A percentile compares a stretch with the other conserved stretches of the same genome.
Evolutionary conservation across 169 alveolate species (phyloP).

Genomic region (Cardiosporidium cionae): DNA sequence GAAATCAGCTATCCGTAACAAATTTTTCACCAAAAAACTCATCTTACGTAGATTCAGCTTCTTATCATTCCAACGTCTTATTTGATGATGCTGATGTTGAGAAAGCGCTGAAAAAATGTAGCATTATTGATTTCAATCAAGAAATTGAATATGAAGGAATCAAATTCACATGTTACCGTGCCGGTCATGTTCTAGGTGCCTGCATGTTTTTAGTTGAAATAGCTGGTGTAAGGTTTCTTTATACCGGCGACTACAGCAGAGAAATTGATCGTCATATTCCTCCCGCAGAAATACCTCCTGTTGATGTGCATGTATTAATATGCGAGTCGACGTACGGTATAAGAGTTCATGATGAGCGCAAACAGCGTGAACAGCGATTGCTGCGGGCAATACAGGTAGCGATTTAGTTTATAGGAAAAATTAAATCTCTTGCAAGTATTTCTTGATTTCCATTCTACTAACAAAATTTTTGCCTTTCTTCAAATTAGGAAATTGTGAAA

Average conservation of each 20-base stretch:
- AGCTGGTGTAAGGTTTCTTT: conserved; percentile 73
- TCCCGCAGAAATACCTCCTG: neutral
- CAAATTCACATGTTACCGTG: conserved; percentile 87
- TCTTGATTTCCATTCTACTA: neutral
- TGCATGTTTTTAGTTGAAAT: conserved; percentile 96
- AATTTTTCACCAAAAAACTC: conserved; percentile 1
- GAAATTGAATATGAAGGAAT: conserved; percentile 72
- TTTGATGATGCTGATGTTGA: conserved; percentile 86
- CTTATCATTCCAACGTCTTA: conserved; percentile 29
- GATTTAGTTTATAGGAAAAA: neutral
- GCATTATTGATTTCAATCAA: conserved; percentile 84
- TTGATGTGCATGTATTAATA: conserved; percentile 84
- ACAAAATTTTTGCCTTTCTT: too few relatives aligned
- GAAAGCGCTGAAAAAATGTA: conserved; percentile 72
- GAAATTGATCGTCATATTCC: conserved; percentile 77
- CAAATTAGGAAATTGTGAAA: conserved; percentile 81
- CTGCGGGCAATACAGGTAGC: conserved; percentile 79
- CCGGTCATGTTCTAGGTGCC: conserved; percentile 99
- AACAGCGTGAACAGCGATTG: conserved; percentile 85
- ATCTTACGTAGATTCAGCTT: neutral
- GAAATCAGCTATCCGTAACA: neutral
- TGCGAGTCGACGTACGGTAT: conserved; percentile 97
- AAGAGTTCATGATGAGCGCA: conserved; percentile 90
- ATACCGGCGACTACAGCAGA: conserved; percentile 97
- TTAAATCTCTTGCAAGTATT: neutral